Base-by-base conservation (phyloP, 805 yeast genomes). In the Pichia nanzhaoensis region DNA sequence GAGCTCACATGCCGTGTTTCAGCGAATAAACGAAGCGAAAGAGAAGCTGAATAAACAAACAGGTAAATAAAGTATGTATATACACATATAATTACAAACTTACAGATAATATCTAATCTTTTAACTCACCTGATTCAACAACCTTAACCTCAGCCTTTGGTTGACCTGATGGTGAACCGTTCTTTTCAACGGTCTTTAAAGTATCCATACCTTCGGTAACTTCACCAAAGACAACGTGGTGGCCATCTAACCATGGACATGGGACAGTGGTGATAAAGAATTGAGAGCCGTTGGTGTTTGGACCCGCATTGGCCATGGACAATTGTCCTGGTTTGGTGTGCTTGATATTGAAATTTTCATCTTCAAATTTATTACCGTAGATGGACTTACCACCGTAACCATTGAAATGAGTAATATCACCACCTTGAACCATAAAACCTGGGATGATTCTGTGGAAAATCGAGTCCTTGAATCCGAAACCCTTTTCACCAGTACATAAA, bases 361-460 rank as follows among this genome's bases (percentile, higher is more conserved):
- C 82, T 27, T 67, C 57, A 50, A 64, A 66, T 55, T 77, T 79
- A 55, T 70, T 70, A 57, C 91, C 93, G 67, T 84, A 84, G 67
- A 84, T 84, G 39, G 89, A 82, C 68, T 80, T 81, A 66, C 98
- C 98, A 65, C 98, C 98, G 58, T 84, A 80, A 57, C 98, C 97
- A 67, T 85, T 82, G 68, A 86, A 83, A 70, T 73, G 68, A 64
- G 88, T 84, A 70, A 84, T 81, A 70, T 84, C 93, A 74, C 91
- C 91, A 66, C 90, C 97, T 77, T 90, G 98, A 65, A 91, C 75
- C 98, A 90, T 90, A 76, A 90, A 90, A 68, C 84, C 81, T 54
- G 96, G 96, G 62, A 89, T 89, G 55, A 90, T 95, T 75, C 96
- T 84, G 87, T 90, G 97, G 93, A 91, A 90, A 55, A 81, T 73